These are phyloP conservation scores for Malassezia slooffiae DNA, from an alignment of 1,284 basidiomycete species.

Conservation along the genomic window DNA sequence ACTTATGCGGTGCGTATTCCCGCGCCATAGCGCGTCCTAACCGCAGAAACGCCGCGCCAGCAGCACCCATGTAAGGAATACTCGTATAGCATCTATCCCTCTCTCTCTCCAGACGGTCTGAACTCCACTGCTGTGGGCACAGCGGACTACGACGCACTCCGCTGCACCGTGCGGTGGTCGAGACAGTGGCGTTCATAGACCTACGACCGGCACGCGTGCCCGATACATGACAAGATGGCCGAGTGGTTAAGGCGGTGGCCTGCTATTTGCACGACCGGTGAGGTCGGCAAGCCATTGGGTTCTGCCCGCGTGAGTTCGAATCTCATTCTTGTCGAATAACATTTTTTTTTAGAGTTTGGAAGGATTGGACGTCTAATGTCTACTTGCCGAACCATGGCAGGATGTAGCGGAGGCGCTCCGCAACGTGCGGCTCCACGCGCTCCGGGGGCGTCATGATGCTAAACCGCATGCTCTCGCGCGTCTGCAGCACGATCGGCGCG, in stretches of 20 bases:
- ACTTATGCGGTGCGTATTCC: slow-evolving; percentile 28
- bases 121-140: no score
- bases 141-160: no score
- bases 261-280: slow-evolving; percentile 12
- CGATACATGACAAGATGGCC: slow-evolving; percentile 38
- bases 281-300: slow-evolving; percentile 17
- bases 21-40: background rate
- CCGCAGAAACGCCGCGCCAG: no score
- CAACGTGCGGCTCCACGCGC: slow-evolving; percentile 58
- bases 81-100: no score
- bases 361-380: background rate
- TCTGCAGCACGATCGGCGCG: slow-evolving; percentile 15
- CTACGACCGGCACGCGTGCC: no score
- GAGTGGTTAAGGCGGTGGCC: slow-evolving; percentile 44
- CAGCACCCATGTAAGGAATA: no score
- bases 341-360: slow-evolving; percentile 2
- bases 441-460: slow-evolving; percentile 63
- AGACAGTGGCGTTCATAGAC: no score
- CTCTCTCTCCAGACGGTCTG: no score
- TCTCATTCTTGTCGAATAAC: slow-evolving; percentile 42
- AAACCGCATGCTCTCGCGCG: slow-evolving; percentile 32
- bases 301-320: slow-evolving; percentile 46
- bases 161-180: no score
- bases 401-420: slow-evolving; percentile 65
- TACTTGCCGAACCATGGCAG: slow-evolving; percentile 49